These are phyloP conservation scores for Xylaria sp. DNA, from an alignment of 2,329 filamentous ascomycete genomes.

Conservation along the genomic window DNA sequence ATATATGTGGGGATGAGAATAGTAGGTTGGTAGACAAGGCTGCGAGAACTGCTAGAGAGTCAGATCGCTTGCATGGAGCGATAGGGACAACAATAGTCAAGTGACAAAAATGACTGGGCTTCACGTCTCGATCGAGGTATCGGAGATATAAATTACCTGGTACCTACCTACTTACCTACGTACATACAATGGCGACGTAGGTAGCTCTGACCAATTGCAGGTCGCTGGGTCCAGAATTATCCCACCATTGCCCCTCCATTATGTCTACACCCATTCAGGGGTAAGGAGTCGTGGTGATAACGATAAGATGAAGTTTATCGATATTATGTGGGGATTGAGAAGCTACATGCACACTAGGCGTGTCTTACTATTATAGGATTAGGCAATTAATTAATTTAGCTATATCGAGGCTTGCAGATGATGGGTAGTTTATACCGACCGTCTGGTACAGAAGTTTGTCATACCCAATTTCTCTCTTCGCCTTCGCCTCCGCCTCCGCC, in stretches of 20 bases:
- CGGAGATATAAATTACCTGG: neutral
- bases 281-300: neutral
- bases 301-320: neutral
- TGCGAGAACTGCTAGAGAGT: neutral
- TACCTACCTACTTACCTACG: neutral
- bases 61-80: neutral
- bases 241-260: constrained; percentile 12
- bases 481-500: neutral
- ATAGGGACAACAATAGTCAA: neutral
- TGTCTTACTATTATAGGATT: neutral
- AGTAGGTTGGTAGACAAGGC: neutral
- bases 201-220: neutral
- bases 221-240: neutral
- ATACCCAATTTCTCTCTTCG: no score
- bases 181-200: neutral
- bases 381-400: neutral
- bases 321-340: neutral
- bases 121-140: neutral
- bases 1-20: no score
- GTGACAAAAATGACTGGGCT: neutral
- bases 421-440: no score
- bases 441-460: no score
- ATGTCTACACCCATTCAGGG: neutral
- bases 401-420: neutral
- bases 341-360: neutral